Base-by-base conservation (phyloP, 148 eudicot genomes). In the Pouteria glomerata region DNA sequence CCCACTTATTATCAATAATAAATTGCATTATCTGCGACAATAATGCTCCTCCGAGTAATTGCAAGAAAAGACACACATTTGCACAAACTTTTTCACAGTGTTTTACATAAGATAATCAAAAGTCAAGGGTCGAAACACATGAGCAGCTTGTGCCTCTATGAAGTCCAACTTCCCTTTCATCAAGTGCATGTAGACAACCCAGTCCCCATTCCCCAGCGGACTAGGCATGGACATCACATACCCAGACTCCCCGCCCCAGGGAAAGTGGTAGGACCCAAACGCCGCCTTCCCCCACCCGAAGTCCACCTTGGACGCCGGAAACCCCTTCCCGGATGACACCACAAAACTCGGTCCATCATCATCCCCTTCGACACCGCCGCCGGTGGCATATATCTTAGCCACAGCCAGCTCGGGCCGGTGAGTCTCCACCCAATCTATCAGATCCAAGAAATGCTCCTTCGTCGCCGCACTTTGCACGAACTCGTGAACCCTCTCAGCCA, bases 191-290 rank as follows among this genome's bases (percentile, higher is more conserved):
- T 90, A 90, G 27, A 90, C 91, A 45, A 92, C 27, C 96, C 96
- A 92, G 74, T 92, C 98, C 0, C 87, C 89, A 74, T 86, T 84
- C 48, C 82, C 86, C 6, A 31, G 7, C 0, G 86, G 82, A 66
- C 91, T 78, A 0, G 86, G 85, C 91, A 92, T 85, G 6, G 96
- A 93, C 98, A 92, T 90, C 16, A 92, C 98, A 59, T 85, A 86
- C 0, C 96, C 93, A 21, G 88, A 59, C 27, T 64, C 70, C 1
- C 89, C 93, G 4, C 86, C 88, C 96, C 96, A 92, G 0, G 89
- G 91, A 24, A 88, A 90, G 75, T 85, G 91, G 78, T 83, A 86
- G 2, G 96, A 90, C 52, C 91, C 89, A 19, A 90, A 90, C 3
- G 16, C 16, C 1, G 98, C 88, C 60, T 70, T 68, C 0, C 96